Evolutionary conservation across 2,329 filamentous ascomycete species (phyloP).

Genomic region (Alternaria panax): DNA sequence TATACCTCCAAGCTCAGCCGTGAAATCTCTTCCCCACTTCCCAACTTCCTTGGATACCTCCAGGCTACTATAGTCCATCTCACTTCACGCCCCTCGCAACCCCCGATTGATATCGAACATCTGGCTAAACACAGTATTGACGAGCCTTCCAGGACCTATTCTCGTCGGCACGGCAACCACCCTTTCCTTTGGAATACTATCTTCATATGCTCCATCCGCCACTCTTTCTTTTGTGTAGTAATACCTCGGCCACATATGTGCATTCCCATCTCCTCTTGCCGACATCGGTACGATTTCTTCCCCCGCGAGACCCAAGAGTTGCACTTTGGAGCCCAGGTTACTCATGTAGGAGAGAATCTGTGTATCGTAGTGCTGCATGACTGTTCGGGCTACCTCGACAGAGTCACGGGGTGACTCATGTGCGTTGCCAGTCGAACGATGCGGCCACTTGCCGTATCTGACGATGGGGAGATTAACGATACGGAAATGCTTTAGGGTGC

Average conservation of each 20-base stretch:
- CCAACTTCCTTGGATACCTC: too few relatives aligned
- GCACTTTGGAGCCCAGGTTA: neutral
- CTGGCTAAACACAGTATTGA: neutral
- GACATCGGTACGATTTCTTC: too few relatives aligned
- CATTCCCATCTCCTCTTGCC: neutral
- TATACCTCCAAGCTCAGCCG: too few relatives aligned
- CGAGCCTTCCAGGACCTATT: neutral
- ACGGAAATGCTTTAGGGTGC: neutral
- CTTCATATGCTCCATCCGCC: neutral
- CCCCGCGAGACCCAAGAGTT: neutral
- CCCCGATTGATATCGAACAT: neutral
- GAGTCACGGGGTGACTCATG: too few relatives aligned
- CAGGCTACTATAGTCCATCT: too few relatives aligned
- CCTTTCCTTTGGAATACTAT: neutral
- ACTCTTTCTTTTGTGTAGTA: neutral
- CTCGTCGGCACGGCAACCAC: neutral
- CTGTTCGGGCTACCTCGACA: neutral
- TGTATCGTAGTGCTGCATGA: neutral
- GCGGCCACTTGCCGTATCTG: neutral
- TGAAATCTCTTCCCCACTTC: too few relatives aligned
- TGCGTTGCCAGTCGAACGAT: too few relatives aligned
- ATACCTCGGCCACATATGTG: neutral
- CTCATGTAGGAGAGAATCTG: neutral
- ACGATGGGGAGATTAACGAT: neutral
- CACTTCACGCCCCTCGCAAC: too few relatives aligned